A percentile compares a stretch with the other conserved stretches of the same genome.
These are phyloP conservation scores for Astragalus membranaceus DNA, from an alignment of 306 rosid genomes.

Conservation along the genomic window DNA sequence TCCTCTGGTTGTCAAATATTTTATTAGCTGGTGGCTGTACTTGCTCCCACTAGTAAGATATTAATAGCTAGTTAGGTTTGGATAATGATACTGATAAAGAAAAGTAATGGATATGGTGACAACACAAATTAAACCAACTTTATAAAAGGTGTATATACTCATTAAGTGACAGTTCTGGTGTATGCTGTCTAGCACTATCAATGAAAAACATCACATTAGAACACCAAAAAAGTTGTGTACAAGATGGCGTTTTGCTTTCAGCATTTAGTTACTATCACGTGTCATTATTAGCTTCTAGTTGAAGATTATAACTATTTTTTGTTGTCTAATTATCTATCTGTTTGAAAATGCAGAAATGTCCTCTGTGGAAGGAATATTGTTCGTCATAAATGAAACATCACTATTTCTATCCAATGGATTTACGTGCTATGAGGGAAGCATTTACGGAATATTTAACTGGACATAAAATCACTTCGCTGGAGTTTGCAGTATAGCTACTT, in stretches of 20 bases:
- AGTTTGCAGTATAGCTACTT: constrained; percentile 15
- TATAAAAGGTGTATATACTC: not conserved
- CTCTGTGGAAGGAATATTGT: constrained; percentile 54
- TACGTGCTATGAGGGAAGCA: not conserved
- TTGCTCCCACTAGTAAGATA: not conserved
- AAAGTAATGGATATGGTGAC: not conserved
- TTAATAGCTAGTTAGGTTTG: constrained; percentile 3
- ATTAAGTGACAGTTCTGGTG: not conserved
- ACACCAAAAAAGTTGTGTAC: not conserved
- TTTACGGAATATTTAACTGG: constrained; percentile 5
- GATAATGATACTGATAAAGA: not conserved
- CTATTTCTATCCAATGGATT: not conserved
- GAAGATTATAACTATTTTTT: not conserved
- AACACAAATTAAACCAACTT: constrained; percentile 7
- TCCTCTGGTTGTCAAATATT: not conserved
- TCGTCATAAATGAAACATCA: constrained; percentile 40
- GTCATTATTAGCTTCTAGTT: not conserved
- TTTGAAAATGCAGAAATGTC: constrained; percentile 50
- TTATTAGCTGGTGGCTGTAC: not conserved
- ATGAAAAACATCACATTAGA: not conserved
- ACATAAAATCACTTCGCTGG: constrained; percentile 4
- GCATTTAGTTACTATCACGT: not conserved
- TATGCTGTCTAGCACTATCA: not conserved
- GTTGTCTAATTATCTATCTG: not conserved
- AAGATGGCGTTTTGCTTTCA: not conserved